These are phyloP conservation scores for Cadophora malorum DNA, from an alignment of 2,329 filamentous ascomycete genomes.

Conservation along the genomic window DNA sequence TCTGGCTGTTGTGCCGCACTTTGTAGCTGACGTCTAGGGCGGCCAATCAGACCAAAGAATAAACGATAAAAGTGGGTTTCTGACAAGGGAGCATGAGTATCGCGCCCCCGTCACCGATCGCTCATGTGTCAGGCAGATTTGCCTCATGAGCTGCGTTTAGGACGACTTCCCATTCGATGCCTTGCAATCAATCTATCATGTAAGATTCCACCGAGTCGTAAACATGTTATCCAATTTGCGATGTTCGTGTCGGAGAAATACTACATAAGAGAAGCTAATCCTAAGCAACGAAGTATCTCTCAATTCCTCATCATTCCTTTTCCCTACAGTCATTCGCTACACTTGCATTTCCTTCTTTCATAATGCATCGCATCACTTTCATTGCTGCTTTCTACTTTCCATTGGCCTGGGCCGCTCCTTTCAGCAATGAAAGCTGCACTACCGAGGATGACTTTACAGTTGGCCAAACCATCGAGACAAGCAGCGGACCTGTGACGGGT, in stretches of 20 bases:
- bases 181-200: not conserved
- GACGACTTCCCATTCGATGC: not conserved
- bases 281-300: not conserved
- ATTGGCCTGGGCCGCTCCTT: conserved; percentile 24
- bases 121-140: no score
- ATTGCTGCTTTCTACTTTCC: conserved; percentile 28
- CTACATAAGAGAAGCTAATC: not conserved
- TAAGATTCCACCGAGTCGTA: not conserved
- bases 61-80: conserved; percentile 7
- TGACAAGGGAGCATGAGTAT: no score
- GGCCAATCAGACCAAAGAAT: conserved; percentile 2
- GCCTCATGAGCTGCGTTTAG: not conserved
- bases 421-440: conserved; percentile 10
- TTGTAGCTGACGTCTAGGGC: no score
- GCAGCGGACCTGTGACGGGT: conserved; percentile 35
- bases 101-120: no score
- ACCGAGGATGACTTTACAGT: conserved; percentile 26
- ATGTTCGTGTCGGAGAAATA: no score
- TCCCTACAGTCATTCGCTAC: not conserved
- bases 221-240: not conserved
- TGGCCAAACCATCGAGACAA: conserved; percentile 35
- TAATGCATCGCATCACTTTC: conserved; percentile 22
- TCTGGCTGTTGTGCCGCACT: not conserved
- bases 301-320: not conserved
- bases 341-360: conserved; percentile 7